These are phyloP conservation scores for Nepenthes gracilis DNA, from an alignment of 148 eudicot species.

Conservation along the genomic window DNA sequence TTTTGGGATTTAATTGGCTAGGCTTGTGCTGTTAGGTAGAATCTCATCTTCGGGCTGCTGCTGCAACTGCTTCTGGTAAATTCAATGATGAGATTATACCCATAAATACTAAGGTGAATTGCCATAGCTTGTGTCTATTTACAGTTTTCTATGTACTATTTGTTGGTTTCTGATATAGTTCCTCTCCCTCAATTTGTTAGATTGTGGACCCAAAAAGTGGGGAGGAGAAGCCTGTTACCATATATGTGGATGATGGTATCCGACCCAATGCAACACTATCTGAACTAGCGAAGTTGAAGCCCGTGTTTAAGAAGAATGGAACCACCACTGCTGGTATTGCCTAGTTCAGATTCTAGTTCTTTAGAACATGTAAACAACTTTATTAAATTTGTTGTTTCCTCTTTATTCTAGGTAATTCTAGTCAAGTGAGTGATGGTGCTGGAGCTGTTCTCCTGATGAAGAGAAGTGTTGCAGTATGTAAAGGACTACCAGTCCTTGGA, in stretches of 20 bases:
- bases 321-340: slow-evolving; percentile 86
- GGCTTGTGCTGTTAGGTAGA: slow-evolving; percentile 51
- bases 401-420: slow-evolving; percentile 62
- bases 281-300: slow-evolving; percentile 67
- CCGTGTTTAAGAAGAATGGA: slow-evolving; percentile 91
- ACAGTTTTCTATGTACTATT: background rate
- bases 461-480: slow-evolving; percentile 75
- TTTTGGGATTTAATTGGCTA: slow-evolving; percentile 3
- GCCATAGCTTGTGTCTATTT: background rate
- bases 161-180: background rate
- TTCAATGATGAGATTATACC: slow-evolving; percentile 89
- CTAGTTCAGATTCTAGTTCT: background rate
- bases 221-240: slow-evolving; percentile 75
- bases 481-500: slow-evolving; percentile 89
- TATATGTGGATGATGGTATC: slow-evolving; percentile 85
- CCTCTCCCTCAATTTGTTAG: slow-evolving; percentile 15
- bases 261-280: slow-evolving; percentile 60
- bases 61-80: slow-evolving; percentile 92
- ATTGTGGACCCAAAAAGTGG: slow-evolving; percentile 96
- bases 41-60: slow-evolving; percentile 94
- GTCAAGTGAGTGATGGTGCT: slow-evolving; percentile 98
- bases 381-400: background rate
- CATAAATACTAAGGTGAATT: slow-evolving; percentile 62
- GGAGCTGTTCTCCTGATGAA: slow-evolving; percentile 98
- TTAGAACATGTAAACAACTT: background rate